phyloP scores from a whole-genome alignment of 1,139 yeast genomes.

The Yamadazyma oceani region DNA sequence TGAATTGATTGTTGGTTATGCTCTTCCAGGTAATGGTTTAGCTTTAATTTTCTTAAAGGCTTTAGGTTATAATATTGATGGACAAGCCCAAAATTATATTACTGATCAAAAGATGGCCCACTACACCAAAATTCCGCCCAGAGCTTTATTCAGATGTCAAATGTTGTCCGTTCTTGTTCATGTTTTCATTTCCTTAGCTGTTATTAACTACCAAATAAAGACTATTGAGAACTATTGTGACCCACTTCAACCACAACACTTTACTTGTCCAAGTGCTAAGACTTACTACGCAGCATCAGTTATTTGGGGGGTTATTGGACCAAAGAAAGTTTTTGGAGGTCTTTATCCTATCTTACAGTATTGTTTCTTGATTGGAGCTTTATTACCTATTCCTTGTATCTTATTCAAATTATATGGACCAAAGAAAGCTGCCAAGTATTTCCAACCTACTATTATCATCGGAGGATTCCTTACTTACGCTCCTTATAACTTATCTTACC shows the following conservation, averaged over 20 bases:
- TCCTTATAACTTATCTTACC: conserved; percentile 59
- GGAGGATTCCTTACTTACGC: conserved; percentile 44
- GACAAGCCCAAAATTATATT: conserved; percentile 58
- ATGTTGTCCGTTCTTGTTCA: conserved; percentile 40
- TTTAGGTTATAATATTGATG: conserved; percentile 57
- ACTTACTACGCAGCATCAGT: conserved; percentile 53
- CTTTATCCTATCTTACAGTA: conserved; percentile 47
- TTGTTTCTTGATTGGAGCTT: conserved; percentile 54
- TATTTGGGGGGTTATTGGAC: conserved; percentile 63
- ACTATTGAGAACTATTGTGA: conserved; percentile 40
- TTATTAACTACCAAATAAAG: conserved; percentile 50
- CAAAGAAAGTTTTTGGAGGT: conserved; percentile 50
- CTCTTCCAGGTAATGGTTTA: conserved; percentile 60
- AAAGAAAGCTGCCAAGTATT: conserved; percentile 24
- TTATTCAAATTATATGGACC: conserved; percentile 37
- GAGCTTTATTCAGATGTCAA: conserved; percentile 60
- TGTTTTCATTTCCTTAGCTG: conserved; percentile 50
- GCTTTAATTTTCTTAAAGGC: conserved; percentile 62
- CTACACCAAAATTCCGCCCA: conserved; percentile 58
- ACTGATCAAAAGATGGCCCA: conserved; percentile 60
- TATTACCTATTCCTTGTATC: conserved; percentile 42
- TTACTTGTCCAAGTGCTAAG: conserved; percentile 48
- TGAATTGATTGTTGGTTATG: conserved; percentile 62
- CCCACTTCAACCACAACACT: conserved; percentile 35
- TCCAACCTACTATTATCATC: conserved; percentile 42